phyloP scores from a whole-genome alignment of 2,329 filamentous ascomycete species.

The Penicillium rolfsii region DNA sequence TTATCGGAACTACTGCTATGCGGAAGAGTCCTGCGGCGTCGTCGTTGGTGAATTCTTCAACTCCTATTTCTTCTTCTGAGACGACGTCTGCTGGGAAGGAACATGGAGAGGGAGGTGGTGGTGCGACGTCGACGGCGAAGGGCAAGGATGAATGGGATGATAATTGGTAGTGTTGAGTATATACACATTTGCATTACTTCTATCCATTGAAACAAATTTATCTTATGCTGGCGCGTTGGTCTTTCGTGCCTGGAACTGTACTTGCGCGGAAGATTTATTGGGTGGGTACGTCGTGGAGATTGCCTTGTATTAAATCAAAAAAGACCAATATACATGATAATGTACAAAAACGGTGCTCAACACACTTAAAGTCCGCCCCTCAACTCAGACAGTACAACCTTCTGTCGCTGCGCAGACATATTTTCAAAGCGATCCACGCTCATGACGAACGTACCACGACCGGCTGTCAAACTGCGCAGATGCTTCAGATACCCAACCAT shows the following conservation, averaged over 20 bases:
- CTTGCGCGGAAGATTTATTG: neutral
- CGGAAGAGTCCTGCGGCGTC: conserved; percentile 49
- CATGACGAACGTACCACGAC: conserved; percentile 78
- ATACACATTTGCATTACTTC: conserved; percentile 8
- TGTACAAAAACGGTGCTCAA: conserved; percentile 2
- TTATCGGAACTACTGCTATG: conserved; percentile 67
- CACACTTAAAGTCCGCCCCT: conserved; percentile 38
- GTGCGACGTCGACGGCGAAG: conserved; percentile 36
- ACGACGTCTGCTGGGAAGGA: conserved; percentile 26
- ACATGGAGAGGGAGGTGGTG: conserved; percentile 23
- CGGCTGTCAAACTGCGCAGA: conserved; percentile 83
- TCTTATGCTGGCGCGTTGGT: neutral
- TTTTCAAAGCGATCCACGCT: conserved; percentile 71
- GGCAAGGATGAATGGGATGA: conserved; percentile 65
- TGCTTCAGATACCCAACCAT: conserved; percentile 95
- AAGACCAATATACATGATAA: conserved; percentile 2
- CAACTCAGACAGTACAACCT: conserved; percentile 55
- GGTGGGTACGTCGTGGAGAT: conserved; percentile 11
- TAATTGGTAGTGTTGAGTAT: conserved; percentile 44
- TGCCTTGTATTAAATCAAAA: neutral
- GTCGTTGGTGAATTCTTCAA: conserved; percentile 23
- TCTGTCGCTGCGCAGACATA: conserved; percentile 64
- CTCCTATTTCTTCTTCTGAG: conserved; percentile 19
- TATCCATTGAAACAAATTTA: neutral
- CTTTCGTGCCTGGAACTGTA: conserved; percentile 2